Evolutionary conservation across 352 stramenopile genomes (phyloP), one percentile per base, ranked within the genome.

Genomic region (Thalassiosira hispida): DNA sequence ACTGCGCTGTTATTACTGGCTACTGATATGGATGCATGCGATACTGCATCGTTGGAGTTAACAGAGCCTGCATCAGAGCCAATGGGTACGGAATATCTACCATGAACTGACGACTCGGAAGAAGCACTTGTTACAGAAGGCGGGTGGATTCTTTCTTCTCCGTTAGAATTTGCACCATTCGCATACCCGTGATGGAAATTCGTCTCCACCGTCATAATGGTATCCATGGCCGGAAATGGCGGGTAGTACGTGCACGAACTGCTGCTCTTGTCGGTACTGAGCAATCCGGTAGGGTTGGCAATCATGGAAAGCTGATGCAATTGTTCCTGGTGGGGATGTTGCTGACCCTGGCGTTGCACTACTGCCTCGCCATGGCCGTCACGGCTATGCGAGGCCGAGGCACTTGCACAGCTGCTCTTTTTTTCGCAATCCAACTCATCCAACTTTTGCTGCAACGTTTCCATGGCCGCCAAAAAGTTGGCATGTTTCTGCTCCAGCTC

Each of bases 401-500:
- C n/a, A n/a, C n/a, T n/a, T n/a, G 8, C 18, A 22, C 8, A 3
- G 25, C 16, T 9, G 25, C 25, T 9, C 16, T 44, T 25, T 29
- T 20, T 11, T 8, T 64, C 25, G 5, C 35, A 3, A 11, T 20
- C 57, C 18, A 66, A 33, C 16, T 66, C 57, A 35, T 66, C 23
- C 7, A 66, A n/a, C 23, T 66, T 66, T 20, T 52, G 57, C 25
- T 40, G 35, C 16, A 66, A 20, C 18, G 35, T 40, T 20, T 33
- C 33, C 22, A 40, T 25, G 18, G 57, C 57, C 8, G 14, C 22
- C 25, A 46, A 23, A 31, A 66, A 66, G 3, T 51, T 66, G 1
- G 57, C 57, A n/a, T 66, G 25, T 18, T 66, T 66, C 1, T 22
- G 35, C n/a, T 51, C 57, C 12, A 66, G 52, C 31, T 53, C 57